Percentiles rank a stretch among this genome's conserved stretches.
phyloP scores from a whole-genome alignment of 257 asterid species.

The Petunia axillaris region DNA sequence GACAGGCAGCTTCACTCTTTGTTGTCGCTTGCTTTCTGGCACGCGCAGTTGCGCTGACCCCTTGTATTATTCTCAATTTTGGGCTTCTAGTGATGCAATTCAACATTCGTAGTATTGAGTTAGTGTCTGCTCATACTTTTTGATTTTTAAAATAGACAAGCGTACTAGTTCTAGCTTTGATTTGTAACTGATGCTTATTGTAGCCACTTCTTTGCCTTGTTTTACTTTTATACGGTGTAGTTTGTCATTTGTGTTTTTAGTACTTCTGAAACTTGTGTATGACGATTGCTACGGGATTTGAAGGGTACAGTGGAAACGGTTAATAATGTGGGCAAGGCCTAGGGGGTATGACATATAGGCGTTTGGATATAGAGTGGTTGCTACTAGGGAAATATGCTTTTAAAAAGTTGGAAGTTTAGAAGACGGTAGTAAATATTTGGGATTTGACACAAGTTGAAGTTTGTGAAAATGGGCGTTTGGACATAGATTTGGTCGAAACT shows the following conservation, averaged over 20 bases:
- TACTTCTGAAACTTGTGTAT: neutral
- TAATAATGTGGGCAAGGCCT: no score
- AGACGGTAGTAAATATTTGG: no score
- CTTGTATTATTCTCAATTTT: neutral
- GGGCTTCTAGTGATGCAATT: neutral
- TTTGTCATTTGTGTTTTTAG: neutral
- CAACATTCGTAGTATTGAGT: neutral
- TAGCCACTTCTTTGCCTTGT: neutral
- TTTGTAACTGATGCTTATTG: neutral
- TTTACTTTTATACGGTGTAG: no score
- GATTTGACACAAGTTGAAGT: no score
- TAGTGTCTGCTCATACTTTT: neutral
- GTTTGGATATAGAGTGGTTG: no score
- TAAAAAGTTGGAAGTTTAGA: no score
- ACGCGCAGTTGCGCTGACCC: neutral
- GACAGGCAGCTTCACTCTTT: neutral
- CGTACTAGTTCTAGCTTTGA: neutral
- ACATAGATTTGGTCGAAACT: no score
- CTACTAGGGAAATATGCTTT: no score
- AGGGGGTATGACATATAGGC: no score
- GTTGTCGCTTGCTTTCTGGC: neutral
- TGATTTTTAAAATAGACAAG: neutral
- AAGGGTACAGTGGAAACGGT: neutral
- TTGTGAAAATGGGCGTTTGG: no score
- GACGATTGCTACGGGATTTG: no score